Percentiles rank a stretch among this genome's conserved stretches.
phyloP scores from a whole-genome alignment of 352 stramenopile genomes.

The Pythium vanterpoolii region DNA sequence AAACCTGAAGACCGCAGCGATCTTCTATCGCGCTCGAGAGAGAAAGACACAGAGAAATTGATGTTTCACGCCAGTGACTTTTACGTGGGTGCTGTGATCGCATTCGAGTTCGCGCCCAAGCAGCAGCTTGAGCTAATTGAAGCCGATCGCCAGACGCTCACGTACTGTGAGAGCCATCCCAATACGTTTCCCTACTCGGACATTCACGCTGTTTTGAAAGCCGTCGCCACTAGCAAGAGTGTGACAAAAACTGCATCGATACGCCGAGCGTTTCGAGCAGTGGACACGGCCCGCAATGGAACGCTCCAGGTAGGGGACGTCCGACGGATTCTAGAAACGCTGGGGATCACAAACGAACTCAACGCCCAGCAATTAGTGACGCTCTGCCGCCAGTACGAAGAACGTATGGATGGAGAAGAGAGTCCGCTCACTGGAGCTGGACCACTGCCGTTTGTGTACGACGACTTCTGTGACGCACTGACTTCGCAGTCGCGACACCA shows the following conservation, averaged over 20 bases:
- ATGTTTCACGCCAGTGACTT: conserved; percentile 58
- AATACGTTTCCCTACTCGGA: conserved; percentile 69
- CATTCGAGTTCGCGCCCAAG: conserved; percentile 66
- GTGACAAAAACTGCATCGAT: conserved; percentile 1
- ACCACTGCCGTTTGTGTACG: conserved; percentile 34
- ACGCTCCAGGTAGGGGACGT: conserved; percentile 27
- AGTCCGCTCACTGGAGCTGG: neutral
- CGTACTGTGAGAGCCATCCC: conserved; percentile 71
- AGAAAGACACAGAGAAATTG: conserved; percentile 32
- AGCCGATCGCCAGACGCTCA: conserved; percentile 68
- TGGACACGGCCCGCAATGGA: conserved; percentile 22
- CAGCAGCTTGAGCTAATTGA: conserved; percentile 72
- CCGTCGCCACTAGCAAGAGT: conserved; percentile 2
- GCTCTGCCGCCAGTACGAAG: conserved; percentile 41
- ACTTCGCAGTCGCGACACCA: neutral
- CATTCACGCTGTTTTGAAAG: conserved; percentile 29
- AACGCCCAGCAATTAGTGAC: conserved; percentile 72
- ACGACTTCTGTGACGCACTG: conserved; percentile 64
- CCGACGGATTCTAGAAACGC: conserved; percentile 25
- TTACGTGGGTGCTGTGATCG: conserved; percentile 63
- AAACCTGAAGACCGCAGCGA: conserved; percentile 21
- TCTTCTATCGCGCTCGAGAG: conserved; percentile 22
- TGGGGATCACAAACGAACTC: conserved; percentile 22
- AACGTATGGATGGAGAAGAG: conserved; percentile 2
- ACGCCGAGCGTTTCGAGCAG: conserved; percentile 36